phyloP scores from a whole-genome alignment of 1,139 yeast genomes.

The Magnusiomyces paraingens region DNA sequence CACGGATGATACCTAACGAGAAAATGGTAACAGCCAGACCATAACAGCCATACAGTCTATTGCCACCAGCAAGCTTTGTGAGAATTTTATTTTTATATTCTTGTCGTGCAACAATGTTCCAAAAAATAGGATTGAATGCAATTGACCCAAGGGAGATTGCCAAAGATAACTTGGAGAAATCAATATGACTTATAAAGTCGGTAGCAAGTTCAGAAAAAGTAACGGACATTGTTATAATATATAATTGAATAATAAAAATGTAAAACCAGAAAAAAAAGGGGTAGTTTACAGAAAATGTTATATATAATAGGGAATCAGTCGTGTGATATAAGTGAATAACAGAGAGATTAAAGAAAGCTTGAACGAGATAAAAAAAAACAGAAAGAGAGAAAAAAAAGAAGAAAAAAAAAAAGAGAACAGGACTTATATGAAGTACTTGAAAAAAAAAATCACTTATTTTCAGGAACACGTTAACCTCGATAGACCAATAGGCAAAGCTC shows the following conservation, averaged over 20 bases:
- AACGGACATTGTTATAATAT: slow-evolving; percentile 5
- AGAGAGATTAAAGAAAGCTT: neutral
- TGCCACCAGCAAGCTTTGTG: slow-evolving; percentile 67
- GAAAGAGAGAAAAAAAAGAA: neutral
- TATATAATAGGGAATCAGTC: too few relatives aligned
- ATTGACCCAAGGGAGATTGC: slow-evolving; percentile 40
- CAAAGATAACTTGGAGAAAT: slow-evolving; percentile 18
- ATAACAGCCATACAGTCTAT: slow-evolving; percentile 73
- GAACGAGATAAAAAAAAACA: neutral
- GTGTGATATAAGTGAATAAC: too few relatives aligned
- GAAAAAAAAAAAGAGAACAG: neutral
- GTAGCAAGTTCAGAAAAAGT: neutral
- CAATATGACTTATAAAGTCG: slow-evolving; percentile 15
- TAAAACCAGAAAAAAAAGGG: neutral
- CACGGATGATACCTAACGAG: slow-evolving; percentile 76
- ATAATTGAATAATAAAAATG: neutral
- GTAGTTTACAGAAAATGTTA: neutral
- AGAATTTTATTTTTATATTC: slow-evolving; percentile 73
- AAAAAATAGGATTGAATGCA: slow-evolving; percentile 87
- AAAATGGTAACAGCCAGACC: slow-evolving; percentile 75
- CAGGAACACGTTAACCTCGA: neutral
- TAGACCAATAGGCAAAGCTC: too few relatives aligned
- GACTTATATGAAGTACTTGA: too few relatives aligned
- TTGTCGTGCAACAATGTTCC: slow-evolving; percentile 86
- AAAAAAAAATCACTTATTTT: neutral